Conservation (phyloP, 2,329 filamentous ascomycete genomes). For the Colletotrichum plurivorum region DNA sequence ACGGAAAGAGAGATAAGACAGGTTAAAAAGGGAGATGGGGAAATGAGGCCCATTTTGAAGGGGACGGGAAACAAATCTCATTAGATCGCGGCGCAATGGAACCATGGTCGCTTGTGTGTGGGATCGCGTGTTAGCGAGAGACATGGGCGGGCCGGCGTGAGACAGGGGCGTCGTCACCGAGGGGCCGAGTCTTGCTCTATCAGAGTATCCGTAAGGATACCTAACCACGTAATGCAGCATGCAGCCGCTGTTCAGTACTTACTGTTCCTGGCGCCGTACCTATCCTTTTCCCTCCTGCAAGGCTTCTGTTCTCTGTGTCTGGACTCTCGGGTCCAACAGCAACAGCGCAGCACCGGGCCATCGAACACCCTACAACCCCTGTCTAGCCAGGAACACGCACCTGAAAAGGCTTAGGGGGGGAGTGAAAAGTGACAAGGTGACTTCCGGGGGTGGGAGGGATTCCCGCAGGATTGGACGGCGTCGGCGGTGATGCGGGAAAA, state of each 20-base stretch:
- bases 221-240: too few relatives aligned
- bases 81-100: slow-evolving; percentile 19
- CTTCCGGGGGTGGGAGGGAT: slow-evolving; percentile 10
- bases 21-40: slow-evolving; percentile 30
- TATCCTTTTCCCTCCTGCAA: too few relatives aligned
- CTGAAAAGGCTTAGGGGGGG: background rate
- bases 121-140: slow-evolving; percentile 26
- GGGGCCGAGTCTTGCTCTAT: slow-evolving; percentile 25
- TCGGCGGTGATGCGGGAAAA: slow-evolving; percentile 36
- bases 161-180: slow-evolving; percentile 29
- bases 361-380: slow-evolving; percentile 18
- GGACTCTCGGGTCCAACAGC: background rate
- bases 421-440: slow-evolving; percentile 24
- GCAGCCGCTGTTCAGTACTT: too few relatives aligned
- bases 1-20: background rate
- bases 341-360: slow-evolving; percentile 13
- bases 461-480: slow-evolving; percentile 31
- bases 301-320: too few relatives aligned
- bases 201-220: background rate
- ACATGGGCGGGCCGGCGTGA: slow-evolving; percentile 13
- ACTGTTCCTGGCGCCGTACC: too few relatives aligned
- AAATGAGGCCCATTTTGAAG: slow-evolving; percentile 38
- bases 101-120: slow-evolving; percentile 2
- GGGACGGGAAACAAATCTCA: slow-evolving; percentile 31
- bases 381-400: slow-evolving; percentile 36